These are phyloP conservation scores for Chaetomidium leptoderma DNA, from an alignment of 495 filamentous ascomycete species.

Conservation along the genomic window DNA sequence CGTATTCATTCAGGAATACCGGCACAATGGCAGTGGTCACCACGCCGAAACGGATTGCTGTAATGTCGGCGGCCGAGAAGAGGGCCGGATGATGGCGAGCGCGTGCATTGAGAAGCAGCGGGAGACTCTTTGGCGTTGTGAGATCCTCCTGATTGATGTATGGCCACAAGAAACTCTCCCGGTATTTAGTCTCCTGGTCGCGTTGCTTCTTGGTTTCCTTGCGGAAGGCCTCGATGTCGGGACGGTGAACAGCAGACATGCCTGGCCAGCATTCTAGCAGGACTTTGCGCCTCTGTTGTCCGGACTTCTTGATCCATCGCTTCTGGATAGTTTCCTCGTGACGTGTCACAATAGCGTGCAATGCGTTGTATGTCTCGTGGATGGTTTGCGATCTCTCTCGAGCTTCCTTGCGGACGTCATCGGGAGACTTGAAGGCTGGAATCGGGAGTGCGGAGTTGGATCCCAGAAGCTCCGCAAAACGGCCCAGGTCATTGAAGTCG, in stretches of 20 bases:
- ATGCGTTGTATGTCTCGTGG: too few species aligned
- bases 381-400: too few species aligned
- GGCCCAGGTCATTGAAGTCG: too few species aligned
- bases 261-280: conserved; percentile 44
- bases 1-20: conserved; percentile 36
- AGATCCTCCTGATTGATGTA: conserved; percentile 58
- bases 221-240: conserved; percentile 46
- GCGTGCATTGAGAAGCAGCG: conserved; percentile 48
- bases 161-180: conserved; percentile 44
- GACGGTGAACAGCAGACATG: conserved; percentile 48
- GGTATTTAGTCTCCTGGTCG: conserved; percentile 9
- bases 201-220: conserved; percentile 21
- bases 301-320: conserved; percentile 49
- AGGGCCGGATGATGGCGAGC: conserved; percentile 40
- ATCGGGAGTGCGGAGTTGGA: too few species aligned
- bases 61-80: conserved; percentile 42
- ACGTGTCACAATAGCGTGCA: too few species aligned
- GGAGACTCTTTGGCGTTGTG: conserved; percentile 36
- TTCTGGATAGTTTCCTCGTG: conserved; percentile 46
- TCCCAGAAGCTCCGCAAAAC: too few species aligned
- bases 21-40: conserved; percentile 30
- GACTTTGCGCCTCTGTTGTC: conserved; percentile 37
- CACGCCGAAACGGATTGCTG: conserved; percentile 28
- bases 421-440: too few species aligned
- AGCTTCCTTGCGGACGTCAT: too few species aligned